Evolutionary conservation across 2,329 filamentous ascomycete genomes (phyloP).

Genomic region (Alternaria gaisen): DNA sequence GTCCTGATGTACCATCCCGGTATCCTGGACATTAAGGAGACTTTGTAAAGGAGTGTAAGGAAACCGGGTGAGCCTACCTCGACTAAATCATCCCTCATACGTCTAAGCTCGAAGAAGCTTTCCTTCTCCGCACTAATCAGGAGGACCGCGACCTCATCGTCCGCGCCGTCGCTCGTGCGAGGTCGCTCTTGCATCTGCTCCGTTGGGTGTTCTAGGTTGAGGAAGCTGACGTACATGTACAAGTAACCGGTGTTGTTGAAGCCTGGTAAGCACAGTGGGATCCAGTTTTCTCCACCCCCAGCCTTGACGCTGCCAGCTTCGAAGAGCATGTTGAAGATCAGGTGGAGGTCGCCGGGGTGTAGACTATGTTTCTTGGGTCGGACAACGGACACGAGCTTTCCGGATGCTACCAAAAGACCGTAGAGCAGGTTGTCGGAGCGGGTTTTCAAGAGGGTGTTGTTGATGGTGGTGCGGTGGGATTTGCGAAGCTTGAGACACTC

Average conservation of each 20-base stretch:
- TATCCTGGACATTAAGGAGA: slow-evolving; percentile 20
- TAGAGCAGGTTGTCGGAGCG: slow-evolving; percentile 84
- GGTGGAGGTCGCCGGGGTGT: slow-evolving; percentile 91
- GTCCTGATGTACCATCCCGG: neutral
- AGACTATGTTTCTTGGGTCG: slow-evolving; percentile 93
- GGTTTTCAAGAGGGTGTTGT: slow-evolving; percentile 83
- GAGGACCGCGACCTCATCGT: slow-evolving; percentile 85
- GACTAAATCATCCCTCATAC: slow-evolving; percentile 70
- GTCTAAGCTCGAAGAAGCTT: slow-evolving; percentile 87
- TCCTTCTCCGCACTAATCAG: slow-evolving; percentile 94
- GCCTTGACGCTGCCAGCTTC: slow-evolving; percentile 91
- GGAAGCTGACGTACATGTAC: slow-evolving; percentile 99
- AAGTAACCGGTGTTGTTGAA: slow-evolving; percentile 97
- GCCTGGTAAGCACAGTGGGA: slow-evolving; percentile 91
- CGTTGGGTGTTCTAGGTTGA: slow-evolving; percentile 67
- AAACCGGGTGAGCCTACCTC: slow-evolving; percentile 53
- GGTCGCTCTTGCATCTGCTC: slow-evolving; percentile 55
- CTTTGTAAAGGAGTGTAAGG: slow-evolving; percentile 18
- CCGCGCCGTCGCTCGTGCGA: slow-evolving; percentile 50
- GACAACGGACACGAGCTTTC: slow-evolving; percentile 92
- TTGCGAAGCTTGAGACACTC: slow-evolving; percentile 95
- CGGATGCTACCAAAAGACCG: slow-evolving; percentile 90
- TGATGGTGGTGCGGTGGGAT: slow-evolving; percentile 83
- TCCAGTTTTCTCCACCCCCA: slow-evolving; percentile 96
- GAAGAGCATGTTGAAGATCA: slow-evolving; percentile 99